Evolutionary conservation across 2,329 filamentous ascomycete genomes (phyloP).

Genomic region (Trichoderma citrinoviride): DNA sequence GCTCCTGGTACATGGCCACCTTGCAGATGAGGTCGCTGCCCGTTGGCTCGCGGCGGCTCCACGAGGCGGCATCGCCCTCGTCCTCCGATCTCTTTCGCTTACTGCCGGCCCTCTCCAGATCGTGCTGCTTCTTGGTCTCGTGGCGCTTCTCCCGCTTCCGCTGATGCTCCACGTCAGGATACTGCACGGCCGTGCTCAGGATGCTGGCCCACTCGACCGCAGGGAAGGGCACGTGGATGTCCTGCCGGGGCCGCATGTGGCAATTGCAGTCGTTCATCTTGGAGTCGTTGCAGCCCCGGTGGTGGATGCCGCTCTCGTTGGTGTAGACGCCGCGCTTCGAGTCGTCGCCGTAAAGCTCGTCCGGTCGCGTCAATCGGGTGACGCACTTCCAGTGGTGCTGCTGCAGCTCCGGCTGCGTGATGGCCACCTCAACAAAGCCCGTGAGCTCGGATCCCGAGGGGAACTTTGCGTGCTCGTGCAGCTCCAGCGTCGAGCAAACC

Average conservation of each 20-base stretch:
- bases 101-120: conserved; percentile 36
- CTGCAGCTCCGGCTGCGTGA: conserved; percentile 53
- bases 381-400: conserved; percentile 60
- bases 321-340: conserved; percentile 45
- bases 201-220: conserved; percentile 58
- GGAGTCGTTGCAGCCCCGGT: conserved; percentile 49
- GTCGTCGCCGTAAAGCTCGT: conserved; percentile 51
- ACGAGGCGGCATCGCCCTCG: conserved; percentile 41
- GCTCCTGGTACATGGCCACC: conserved; percentile 66
- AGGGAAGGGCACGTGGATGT: conserved; percentile 57
- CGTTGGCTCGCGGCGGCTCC: conserved; percentile 42
- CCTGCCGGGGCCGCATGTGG: conserved; percentile 44
- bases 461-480: conserved; percentile 57
- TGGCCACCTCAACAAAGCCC: conserved; percentile 57
- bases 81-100: conserved; percentile 43
- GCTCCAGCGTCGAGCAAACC: conserved; percentile 59
- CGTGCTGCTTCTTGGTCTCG: conserved; percentile 35
- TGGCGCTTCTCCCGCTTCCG: conserved; percentile 39
- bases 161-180: conserved; percentile 45
- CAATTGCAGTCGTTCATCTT: conserved; percentile 50
- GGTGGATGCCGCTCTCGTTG: conserved; percentile 53
- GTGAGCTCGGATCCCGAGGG: conserved; percentile 59
- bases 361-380: conserved; percentile 56
- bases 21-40: conserved; percentile 57
- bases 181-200: conserved; percentile 55